Evolutionary conservation across 148 eudicot species (phyloP), one percentile per base, ranked within the genome.

Genomic region (Suaeda aralocaspica): DNA sequence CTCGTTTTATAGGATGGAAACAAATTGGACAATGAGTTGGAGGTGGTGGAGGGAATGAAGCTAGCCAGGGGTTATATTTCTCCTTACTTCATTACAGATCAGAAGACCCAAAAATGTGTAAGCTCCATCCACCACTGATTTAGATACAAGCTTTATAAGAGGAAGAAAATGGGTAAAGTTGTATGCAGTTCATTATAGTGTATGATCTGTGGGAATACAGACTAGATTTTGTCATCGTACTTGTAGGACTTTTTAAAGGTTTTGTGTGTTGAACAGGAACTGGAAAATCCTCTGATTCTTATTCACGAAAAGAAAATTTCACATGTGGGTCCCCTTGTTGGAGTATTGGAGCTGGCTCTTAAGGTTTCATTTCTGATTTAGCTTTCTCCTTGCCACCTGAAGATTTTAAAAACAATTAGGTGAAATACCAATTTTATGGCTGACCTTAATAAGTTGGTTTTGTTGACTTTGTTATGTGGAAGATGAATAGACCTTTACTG

Each of bases 41-140:
- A 91, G 78, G 96, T 94, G 76, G 97, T 94, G 77, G 98, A 94
- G 76, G 97, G 98, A 66, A 87, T 94, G 98, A 91, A 94, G 84
- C 87, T 94, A 69, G 87, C 80, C 61, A 80, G 98, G 81, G 97
- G 98, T 67, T 94, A 87, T 70, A 91, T 94, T 76, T 94, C 98
- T 80, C 96, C 98, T 65, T 91, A 91, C 81, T 94, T 91, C 77
- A 83, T 91, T 64, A 91, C 97, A 33, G 89, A 94, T 63, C 79
- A 44, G 77, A 89, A 87, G 78, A 87, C 96, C 53, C 92, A 84
- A 63, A 94, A 85, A 83, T 94, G 97, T 82, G 98, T 94, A 81
- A 59, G 96, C 81, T 73, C 56, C 21, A 61, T 42, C 19, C 29
- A 31, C 25, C 14, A 31, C 69, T 67, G 9, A 72, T 55, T 51